Conservation (phyloP, 164 flowering plant species). For the Berberis vulgaris region DNA sequence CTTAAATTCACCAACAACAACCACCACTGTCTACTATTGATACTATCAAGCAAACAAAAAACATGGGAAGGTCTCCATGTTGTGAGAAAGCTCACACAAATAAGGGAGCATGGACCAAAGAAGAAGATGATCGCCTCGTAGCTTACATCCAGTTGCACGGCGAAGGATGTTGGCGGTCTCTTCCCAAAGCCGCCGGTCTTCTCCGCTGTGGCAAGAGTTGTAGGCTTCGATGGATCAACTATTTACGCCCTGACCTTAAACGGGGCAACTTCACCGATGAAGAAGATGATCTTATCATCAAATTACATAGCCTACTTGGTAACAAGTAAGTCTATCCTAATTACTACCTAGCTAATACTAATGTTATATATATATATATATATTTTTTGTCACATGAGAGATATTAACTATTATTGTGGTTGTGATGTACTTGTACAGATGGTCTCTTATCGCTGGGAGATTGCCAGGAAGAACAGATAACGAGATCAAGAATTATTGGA, state of each 20-base stretch:
- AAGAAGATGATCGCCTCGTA: slow-evolving; percentile 88
- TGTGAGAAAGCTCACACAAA: slow-evolving; percentile 98
- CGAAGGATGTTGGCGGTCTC: slow-evolving; percentile 98
- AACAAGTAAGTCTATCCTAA: slow-evolving; percentile 59
- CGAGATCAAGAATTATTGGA: slow-evolving; percentile 90
- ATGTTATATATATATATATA: no score
- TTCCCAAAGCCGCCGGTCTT: slow-evolving; percentile 95
- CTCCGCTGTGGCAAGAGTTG: slow-evolving; percentile 96
- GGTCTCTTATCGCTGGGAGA: slow-evolving; percentile 64
- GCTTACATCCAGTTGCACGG: slow-evolving; percentile 83
- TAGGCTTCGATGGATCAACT: slow-evolving; percentile 94
- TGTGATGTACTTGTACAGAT: slow-evolving; percentile 8
- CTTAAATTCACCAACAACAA: slow-evolving; percentile 1
- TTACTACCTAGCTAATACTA: no score
- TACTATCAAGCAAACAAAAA: no score
- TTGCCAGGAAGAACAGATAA: slow-evolving; percentile 81
- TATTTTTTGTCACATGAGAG: no score
- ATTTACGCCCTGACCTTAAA: slow-evolving; percentile 87
- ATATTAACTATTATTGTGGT: no score
- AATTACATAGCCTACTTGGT: slow-evolving; percentile 88
- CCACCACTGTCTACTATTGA: no score
- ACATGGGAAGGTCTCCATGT: slow-evolving; percentile 96
- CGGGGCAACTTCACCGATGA: slow-evolving; percentile 93
- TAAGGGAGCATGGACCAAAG: slow-evolving; percentile 99
- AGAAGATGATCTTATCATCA: slow-evolving; percentile 94